Percentiles rank a stretch among this genome's conserved stretches.
phyloP scores from a whole-genome alignment of 768 basidiomycete species.

The Lyophyllum atratum region DNA sequence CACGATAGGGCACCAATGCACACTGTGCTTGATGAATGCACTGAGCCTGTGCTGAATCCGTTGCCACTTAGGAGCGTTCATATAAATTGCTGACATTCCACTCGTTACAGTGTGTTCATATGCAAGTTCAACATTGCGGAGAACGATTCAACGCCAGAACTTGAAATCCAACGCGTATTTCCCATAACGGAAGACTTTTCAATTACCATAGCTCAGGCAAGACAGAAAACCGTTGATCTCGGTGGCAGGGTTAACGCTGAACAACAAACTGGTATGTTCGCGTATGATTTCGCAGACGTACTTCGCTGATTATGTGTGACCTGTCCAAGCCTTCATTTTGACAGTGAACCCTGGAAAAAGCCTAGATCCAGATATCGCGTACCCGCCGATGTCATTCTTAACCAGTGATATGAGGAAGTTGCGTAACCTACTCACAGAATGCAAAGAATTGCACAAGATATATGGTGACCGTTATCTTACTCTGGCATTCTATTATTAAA shows the following conservation, averaged over 20 bases:
- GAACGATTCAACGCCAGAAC: constrained; percentile 28
- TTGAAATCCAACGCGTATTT: constrained; percentile 51
- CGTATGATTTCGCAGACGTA: not conserved
- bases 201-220: constrained; percentile 59
- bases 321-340: constrained; percentile 49
- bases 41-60: too few species aligned
- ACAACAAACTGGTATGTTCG: not conserved
- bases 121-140: constrained; percentile 37
- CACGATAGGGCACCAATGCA: not conserved
- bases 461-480: constrained; percentile 36
- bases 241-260: constrained; percentile 15
- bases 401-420: constrained; percentile 51
- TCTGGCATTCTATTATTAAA: not conserved
- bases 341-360: constrained; percentile 50
- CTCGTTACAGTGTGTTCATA: constrained; percentile 45
- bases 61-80: too few species aligned
- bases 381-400: constrained; percentile 41
- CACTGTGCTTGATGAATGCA: not conserved
- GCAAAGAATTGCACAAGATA: constrained; percentile 54
- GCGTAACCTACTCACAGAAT: constrained; percentile 51
- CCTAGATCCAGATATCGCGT: constrained; percentile 12
- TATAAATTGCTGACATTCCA: constrained; percentile 10
- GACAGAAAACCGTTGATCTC: constrained; percentile 38
- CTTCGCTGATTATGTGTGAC: not conserved
- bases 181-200: constrained; percentile 58